Base-by-base conservation (phyloP, 257 asterid genomes). In the Jacaranda copaia region DNA sequence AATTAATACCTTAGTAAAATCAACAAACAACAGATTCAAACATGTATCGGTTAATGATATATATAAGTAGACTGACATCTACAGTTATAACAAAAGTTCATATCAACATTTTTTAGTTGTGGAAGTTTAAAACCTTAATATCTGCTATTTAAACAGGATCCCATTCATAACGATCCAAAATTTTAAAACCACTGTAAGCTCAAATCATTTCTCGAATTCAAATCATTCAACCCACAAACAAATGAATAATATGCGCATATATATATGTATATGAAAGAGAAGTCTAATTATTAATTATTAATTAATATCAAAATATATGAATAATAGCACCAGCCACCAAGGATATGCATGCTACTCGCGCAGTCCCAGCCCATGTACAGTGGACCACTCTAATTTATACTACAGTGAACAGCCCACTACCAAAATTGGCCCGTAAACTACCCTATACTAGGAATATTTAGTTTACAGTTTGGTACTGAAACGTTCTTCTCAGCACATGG, bases 301-400 rank as follows among this genome's bases (percentile, higher is more conserved):
- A n/a, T n/a, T 25, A 25, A 25, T n/a, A n/a, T n/a, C n/a, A 25
- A 25, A 25, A 25, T 25, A 25, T 25, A 25, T 25, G 32, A 25
- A 25, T 25, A 25, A 25, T 25, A 32, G 14, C 69, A 36, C 69
- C 49, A 13, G 32, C 13, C 69, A 36, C 69, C 49, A 13, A 63
- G 2, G 15, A 59, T 6, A 5, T n/a, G 49, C 51, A 39, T 64
- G 46, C 14, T 64, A 39, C 52, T n/a, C n/a, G 46, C 15, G 52
- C 25, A 64, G 51, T 4, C 70, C 70, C 70, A 64, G 36, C 70
- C 70, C 49, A 39, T 7, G 1, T 7, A 14, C 3, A 38, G 53
- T 65, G 53, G 70, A 65, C 70, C 70, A 65, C 49, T 64, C 20
- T 5, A 40, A 39, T 64, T 64, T 64, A 64, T 51, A 5, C 14